Evolutionary conservation across 768 basidiomycete species (phyloP).

Genomic region (Leccinellum rugosiceps): DNA sequence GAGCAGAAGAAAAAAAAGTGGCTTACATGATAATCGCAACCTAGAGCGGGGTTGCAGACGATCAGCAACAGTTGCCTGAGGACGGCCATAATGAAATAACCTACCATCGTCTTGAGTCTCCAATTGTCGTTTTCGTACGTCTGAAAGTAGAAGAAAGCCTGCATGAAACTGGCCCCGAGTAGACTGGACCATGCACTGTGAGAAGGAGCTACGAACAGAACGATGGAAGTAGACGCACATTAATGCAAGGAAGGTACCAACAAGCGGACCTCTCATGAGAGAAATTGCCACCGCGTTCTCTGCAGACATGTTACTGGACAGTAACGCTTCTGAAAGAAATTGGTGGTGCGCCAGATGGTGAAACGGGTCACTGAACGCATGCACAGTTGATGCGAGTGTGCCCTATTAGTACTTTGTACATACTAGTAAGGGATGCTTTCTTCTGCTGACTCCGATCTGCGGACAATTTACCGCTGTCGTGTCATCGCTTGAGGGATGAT

Average conservation of each 20-base stretch:
- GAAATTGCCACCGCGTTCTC: slow-evolving; percentile 1
- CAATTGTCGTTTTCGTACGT: slow-evolving; percentile 18
- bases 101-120: slow-evolving; percentile 22
- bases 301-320: neutral
- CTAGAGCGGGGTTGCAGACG: neutral
- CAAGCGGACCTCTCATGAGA: slow-evolving; percentile 24
- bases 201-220: neutral
- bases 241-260: slow-evolving; percentile 24
- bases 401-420: too few relatives aligned
- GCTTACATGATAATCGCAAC: slow-evolving; percentile 22
- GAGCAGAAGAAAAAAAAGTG: neutral
- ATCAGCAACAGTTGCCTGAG: neutral
- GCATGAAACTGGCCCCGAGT: slow-evolving; percentile 28
- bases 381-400: too few relatives aligned
- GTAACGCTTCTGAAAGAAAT: too few relatives aligned
- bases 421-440: too few relatives aligned
- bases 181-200: slow-evolving; percentile 8
- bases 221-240: neutral
- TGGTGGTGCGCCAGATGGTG: too few relatives aligned
- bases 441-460: too few relatives aligned
- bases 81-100: neutral
- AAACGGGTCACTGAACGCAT: too few relatives aligned
- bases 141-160: slow-evolving; percentile 27
- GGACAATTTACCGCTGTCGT: too few relatives aligned
- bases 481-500: too few relatives aligned